A percentile compares a stretch with the other conserved stretches of the same genome.
Evolutionary conservation across 2,329 filamentous ascomycete species (phyloP).

Genomic region (Clonostachys byssicola): DNA sequence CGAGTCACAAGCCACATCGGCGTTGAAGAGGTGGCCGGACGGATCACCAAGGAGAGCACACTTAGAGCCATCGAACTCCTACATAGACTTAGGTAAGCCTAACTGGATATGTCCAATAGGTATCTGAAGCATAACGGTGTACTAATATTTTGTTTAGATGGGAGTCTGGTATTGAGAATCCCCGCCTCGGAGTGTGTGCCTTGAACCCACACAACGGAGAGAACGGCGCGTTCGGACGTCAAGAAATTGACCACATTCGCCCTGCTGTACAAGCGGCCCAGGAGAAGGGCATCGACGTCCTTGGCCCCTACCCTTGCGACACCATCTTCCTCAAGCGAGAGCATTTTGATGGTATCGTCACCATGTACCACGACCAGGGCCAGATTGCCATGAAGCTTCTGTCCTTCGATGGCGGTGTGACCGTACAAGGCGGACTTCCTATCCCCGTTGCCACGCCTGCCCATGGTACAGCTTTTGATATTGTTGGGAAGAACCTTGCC

Average conservation of each 20-base stretch:
- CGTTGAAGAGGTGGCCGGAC: constrained; percentile 17
- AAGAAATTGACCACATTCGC: constrained; percentile 23
- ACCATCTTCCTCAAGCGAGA: constrained; percentile 24
- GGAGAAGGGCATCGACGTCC: constrained; percentile 16
- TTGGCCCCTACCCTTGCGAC: constrained; percentile 23
- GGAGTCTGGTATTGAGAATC: constrained; percentile 20
- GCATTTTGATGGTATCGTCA: constrained; percentile 24
- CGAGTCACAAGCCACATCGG: constrained; percentile 23
- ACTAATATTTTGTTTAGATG: constrained; percentile 7
- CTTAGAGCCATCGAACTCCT: constrained; percentile 17
- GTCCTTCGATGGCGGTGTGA: constrained; percentile 24
- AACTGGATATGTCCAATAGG: constrained; percentile 5
- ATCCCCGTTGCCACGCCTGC: constrained; percentile 17
- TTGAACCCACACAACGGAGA: constrained; percentile 26
- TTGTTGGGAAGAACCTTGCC: constrained; percentile 18
- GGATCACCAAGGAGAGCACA: constrained; percentile 16
- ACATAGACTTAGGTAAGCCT: constrained; percentile 9
- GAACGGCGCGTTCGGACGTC: constrained; percentile 21
- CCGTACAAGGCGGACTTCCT: constrained; percentile 23
- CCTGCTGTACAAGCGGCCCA: constrained; percentile 17
- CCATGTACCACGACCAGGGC: constrained; percentile 29
- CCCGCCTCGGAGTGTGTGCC: constrained; percentile 23
- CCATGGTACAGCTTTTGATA: constrained; percentile 7
- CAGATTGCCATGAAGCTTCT: constrained; percentile 27
- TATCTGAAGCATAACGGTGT: not conserved